Conservation (phyloP, 257 asterid genomes). For the Petunia secreta region DNA sequence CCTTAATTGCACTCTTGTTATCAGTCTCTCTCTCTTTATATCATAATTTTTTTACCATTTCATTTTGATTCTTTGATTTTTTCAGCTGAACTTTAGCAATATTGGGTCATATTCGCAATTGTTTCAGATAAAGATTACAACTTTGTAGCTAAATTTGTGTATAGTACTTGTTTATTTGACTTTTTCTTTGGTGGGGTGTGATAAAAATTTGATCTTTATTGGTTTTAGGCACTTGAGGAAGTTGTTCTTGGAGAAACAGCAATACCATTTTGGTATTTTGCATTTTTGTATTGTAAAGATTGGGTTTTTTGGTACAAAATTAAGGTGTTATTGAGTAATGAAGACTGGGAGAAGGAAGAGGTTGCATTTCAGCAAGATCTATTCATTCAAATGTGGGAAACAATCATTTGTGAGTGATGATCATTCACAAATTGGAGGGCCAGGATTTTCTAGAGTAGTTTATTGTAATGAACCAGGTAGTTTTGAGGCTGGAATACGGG, state of each 20-base stretch:
- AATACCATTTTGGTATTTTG: background rate
- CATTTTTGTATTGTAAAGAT: background rate
- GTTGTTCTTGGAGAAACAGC: constrained; percentile 20
- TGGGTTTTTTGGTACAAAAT: background rate
- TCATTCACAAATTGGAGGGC: constrained; percentile 80
- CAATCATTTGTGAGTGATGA: constrained; percentile 47
- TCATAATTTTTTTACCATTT: background rate
- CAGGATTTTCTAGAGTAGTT: constrained; percentile 90
- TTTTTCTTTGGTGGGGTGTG: background rate
- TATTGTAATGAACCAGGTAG: constrained; percentile 69
- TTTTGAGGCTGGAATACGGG: constrained; percentile 43
- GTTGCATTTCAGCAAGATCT: constrained; percentile 77
- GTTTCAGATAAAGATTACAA: background rate
- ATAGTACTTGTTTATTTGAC: background rate
- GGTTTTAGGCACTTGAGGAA: no score
- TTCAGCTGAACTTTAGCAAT: background rate
- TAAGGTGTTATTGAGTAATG: constrained; percentile 24
- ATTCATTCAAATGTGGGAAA: constrained; percentile 70
- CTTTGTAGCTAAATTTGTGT: constrained; percentile 13
- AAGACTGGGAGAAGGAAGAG: constrained; percentile 53
- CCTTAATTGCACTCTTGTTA: background rate
- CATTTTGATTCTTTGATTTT: constrained; percentile 18
- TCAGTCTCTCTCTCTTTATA: constrained; percentile 17
- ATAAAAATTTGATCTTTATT: constrained; percentile 9
- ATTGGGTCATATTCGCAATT: constrained; percentile 6